Conservation (phyloP, 495 filamentous ascomycete species). For the Xylaria venustula region DNA sequence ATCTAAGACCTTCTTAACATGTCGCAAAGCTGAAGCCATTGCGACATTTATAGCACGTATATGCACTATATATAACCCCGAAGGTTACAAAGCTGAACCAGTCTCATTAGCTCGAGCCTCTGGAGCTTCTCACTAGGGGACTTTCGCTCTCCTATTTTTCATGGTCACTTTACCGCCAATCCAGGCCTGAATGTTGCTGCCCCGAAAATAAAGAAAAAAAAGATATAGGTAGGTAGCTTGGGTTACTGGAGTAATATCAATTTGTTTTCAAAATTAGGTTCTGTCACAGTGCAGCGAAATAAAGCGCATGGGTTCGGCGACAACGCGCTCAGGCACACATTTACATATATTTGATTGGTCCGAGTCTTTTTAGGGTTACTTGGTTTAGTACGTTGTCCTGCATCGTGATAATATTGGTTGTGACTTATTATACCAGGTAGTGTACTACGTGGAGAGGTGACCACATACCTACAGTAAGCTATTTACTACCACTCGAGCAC, state of each 20-base stretch:
- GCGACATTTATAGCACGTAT: too few relatives aligned
- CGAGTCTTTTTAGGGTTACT: too few relatives aligned
- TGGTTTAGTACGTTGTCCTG: too few relatives aligned
- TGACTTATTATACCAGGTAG: too few relatives aligned
- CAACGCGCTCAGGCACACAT: not conserved
- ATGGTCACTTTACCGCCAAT: not conserved
- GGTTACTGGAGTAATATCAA: too few relatives aligned
- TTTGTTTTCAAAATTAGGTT: not conserved
- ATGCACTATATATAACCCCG: not conserved
- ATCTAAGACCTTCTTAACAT: not conserved
- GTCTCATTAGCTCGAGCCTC: not conserved
- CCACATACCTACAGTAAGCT: too few relatives aligned
- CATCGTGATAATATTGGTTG: not conserved
- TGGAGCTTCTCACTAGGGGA: too few relatives aligned
- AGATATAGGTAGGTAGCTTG: too few relatives aligned
- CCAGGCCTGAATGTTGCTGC: too few relatives aligned
- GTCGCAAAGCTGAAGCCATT: not conserved
- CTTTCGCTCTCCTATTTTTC: not conserved
- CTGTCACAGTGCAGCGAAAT: not conserved
- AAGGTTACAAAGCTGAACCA: not conserved
- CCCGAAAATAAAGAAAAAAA: too few relatives aligned
- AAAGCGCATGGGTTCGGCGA: not conserved
- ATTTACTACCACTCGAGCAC: too few relatives aligned
- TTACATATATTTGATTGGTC: not conserved
- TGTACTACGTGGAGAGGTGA: too few relatives aligned